Conservation (phyloP, 106 monocot species). For the Phalaenopsis equestris region DNA sequence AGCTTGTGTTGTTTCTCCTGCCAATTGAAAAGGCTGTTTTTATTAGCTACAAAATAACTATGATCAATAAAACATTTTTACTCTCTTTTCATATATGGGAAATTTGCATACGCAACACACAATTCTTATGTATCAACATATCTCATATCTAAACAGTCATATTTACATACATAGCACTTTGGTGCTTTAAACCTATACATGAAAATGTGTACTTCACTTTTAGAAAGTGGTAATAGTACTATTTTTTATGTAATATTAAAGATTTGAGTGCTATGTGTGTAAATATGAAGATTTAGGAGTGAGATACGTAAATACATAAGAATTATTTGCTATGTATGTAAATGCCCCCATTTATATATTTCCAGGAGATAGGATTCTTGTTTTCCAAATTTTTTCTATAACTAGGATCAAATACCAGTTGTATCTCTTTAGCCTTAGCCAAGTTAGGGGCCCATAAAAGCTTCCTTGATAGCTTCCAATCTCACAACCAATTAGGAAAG, state of each 20-base stretch:
- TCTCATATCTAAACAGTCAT: too few relatives aligned
- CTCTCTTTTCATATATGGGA: not conserved
- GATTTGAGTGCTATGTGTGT: too few relatives aligned
- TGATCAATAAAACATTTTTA: not conserved
- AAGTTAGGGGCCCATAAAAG: too few relatives aligned
- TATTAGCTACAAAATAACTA: not conserved
- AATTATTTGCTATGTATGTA: not conserved
- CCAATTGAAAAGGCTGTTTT: not conserved
- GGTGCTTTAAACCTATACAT: too few relatives aligned
- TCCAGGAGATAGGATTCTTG: not conserved
- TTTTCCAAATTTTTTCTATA: not conserved
- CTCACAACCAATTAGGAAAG: too few relatives aligned
- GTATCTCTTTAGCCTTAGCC: not conserved
- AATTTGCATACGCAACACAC: not conserved
- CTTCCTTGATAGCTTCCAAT: too few relatives aligned
- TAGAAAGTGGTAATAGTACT: too few relatives aligned
- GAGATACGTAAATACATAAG: not conserved
- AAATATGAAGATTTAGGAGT: too few relatives aligned
- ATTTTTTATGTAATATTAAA: too few relatives aligned
- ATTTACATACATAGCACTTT: too few relatives aligned
- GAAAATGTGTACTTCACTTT: too few relatives aligned
- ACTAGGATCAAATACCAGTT: not conserved
- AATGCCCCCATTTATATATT: not conserved
- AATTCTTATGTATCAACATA: too few relatives aligned
- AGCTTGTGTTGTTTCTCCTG: slow-evolving; percentile 75